phyloP scores from a whole-genome alignment of 352 stramenopile species.

The Phytophthora sp. region DNA sequence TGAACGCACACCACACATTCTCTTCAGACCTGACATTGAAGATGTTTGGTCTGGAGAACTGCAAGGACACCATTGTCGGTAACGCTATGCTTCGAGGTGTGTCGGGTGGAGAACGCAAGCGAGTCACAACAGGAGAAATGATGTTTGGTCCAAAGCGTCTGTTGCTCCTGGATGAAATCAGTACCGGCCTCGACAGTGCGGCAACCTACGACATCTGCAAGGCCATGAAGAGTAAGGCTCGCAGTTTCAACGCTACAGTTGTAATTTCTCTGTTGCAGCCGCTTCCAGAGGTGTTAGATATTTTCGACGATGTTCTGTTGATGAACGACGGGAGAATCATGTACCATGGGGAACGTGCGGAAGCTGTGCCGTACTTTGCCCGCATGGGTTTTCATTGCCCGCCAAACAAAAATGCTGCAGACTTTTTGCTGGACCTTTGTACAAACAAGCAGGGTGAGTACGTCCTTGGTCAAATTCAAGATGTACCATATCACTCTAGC shows the following conservation, averaged over 20 bases:
- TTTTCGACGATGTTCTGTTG: slow-evolving; percentile 65
- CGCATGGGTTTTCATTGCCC: slow-evolving; percentile 52
- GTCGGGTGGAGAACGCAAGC: slow-evolving; percentile 55
- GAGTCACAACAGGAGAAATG: slow-evolving; percentile 64
- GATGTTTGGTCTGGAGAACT: slow-evolving; percentile 58
- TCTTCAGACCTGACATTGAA: slow-evolving; percentile 39
- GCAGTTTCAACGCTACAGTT: slow-evolving; percentile 52
- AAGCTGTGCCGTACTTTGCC: slow-evolving; percentile 56
- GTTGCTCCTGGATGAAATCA: slow-evolving; percentile 84
- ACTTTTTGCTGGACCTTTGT: slow-evolving; percentile 26
- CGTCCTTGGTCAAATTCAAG: background rate
- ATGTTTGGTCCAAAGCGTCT: slow-evolving; percentile 74
- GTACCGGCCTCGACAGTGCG: slow-evolving; percentile 54
- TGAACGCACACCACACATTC: slow-evolving; percentile 42
- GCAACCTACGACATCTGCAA: slow-evolving; percentile 84
- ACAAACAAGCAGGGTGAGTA: slow-evolving; percentile 26
- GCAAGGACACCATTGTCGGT: slow-evolving; percentile 63
- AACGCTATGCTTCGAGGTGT: slow-evolving; percentile 60
- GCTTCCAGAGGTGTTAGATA: slow-evolving; percentile 54
- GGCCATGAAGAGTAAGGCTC: slow-evolving; percentile 57
- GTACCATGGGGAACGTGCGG: slow-evolving; percentile 52
- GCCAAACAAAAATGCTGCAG: slow-evolving; percentile 23
- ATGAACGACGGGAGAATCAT: slow-evolving; percentile 61
- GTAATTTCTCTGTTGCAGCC: slow-evolving; percentile 54
- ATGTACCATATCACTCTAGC: slow-evolving; percentile 23